Conservation (phyloP, 2,329 filamentous ascomycete genomes). For the Phyllosticta citriasiana region DNA sequence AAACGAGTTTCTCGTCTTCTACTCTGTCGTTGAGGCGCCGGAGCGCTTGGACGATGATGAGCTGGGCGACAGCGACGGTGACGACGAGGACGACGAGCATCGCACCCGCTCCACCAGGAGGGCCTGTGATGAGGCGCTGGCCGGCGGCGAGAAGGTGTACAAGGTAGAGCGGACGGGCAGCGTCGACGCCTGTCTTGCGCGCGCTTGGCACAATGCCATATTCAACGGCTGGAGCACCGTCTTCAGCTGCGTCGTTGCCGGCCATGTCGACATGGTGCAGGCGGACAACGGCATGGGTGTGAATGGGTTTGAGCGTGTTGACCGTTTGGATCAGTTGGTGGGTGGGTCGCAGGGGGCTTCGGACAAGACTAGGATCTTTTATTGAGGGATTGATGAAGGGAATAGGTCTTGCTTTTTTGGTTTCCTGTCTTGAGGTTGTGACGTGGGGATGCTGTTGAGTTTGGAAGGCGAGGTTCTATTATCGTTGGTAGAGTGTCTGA, state of each 20-base stretch:
- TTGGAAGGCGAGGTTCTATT: no score
- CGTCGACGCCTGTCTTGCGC: not conserved
- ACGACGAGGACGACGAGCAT: not conserved
- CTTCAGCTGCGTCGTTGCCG: not conserved
- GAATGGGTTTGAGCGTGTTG: not conserved
- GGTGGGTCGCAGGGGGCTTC: not conserved
- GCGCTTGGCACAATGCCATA: constrained; percentile 5
- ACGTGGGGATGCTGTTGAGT: no score
- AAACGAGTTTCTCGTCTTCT: not conserved
- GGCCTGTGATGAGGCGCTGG: not conserved
- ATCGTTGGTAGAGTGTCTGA: no score
- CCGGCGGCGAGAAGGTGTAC: not conserved
- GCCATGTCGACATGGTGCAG: not conserved
- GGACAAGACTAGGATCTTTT: not conserved
- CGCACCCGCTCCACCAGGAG: no score
- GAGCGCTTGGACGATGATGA: not conserved
- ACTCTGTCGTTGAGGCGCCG: constrained; percentile 4
- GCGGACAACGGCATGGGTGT: not conserved
- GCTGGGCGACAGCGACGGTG: not conserved
- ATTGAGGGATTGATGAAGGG: not conserved
- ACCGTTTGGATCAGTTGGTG: not conserved
- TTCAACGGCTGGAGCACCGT: constrained; percentile 3
- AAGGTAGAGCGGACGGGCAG: not conserved
- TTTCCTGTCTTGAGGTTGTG: no score
- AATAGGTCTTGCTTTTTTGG: no score